A percentile compares a stretch with the other conserved stretches of the same genome.
Conservation (phyloP, 1,284 basidiomycete genomes). For the Marasmius sp. region DNA sequence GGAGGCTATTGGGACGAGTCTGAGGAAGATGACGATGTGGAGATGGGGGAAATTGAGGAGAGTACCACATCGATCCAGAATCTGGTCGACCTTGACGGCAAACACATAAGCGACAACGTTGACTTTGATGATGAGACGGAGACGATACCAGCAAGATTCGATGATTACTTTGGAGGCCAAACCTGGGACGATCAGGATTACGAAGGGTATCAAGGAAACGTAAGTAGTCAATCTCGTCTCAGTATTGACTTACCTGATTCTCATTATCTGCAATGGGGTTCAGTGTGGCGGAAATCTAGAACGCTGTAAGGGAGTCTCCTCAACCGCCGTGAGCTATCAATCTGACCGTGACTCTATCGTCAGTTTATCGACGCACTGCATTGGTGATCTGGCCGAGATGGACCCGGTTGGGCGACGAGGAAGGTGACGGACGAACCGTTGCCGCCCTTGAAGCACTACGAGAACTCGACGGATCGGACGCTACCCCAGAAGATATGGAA, state of each 20-base stretch:
- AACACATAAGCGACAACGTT: background rate
- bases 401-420: background rate
- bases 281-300: too few relatives aligned
- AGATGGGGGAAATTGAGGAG: background rate
- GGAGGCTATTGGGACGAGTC: conserved; percentile 9
- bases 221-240: background rate
- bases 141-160: background rate
- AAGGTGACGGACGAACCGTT: background rate
- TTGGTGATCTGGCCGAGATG: background rate
- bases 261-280: background rate
- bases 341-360: background rate
- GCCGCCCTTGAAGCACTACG: background rate
- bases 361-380: background rate
- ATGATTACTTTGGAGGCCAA: background rate
- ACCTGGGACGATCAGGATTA: background rate
- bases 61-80: background rate
- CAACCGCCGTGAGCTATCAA: background rate
- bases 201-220: background rate
- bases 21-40: conserved; percentile 18
- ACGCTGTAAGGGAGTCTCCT: too few relatives aligned
- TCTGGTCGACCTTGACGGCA: background rate
- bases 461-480: background rate
- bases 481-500: background rate
- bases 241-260: background rate
- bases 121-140: background rate